Evolutionary conservation across 257 asterid genomes (phyloP), one percentile per base, ranked within the genome.

Genomic region (Solanum neorickii): DNA sequence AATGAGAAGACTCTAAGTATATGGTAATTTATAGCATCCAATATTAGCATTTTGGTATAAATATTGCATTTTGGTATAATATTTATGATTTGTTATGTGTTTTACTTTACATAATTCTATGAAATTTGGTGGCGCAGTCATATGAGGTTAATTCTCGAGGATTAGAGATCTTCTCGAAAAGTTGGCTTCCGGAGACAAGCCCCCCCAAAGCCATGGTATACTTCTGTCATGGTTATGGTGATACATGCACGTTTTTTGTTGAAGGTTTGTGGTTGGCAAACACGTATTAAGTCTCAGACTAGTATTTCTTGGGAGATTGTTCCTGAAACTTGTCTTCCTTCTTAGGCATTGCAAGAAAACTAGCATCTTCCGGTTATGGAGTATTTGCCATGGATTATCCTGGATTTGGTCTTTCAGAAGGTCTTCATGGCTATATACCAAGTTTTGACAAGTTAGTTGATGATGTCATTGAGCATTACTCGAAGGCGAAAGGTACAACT

Each of bases 221-320:
- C 86, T 84, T 94, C 49, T 94, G 98, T 91, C 98, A 94, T 88
- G 98, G 98, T 68, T 94, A 94, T 90, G 98, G 89, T 69, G 89
- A 87, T 73, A 87, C 89, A 46, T 83, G 89, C 87, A 83, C 89
- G n/a, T 87, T 87, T 83, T 87, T 87, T 80, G 33, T 52, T 84
- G 94, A 92, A 92, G 96, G 98, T 92, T 86, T 92, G 96, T 89
- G 62, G 21, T 25, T 65, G 20, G 12, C 20, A 23, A 68, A 62
- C 42, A 41, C 29, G n/a, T 85, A 66, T 85, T 23, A 25, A 84
- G 39, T 65, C 39, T 65, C 27, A 18, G 59, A 41, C 42, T 42
- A 93, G 93, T 89, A 84, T 93, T 70, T 46, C 84, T 12, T 14
- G 46, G 47, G 46, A 27, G n/a, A 49, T 29, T 39, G 33, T 27